These are phyloP conservation scores for Peronospora farinosa DNA, from an alignment of 352 stramenopile species.

Conservation along the genomic window DNA sequence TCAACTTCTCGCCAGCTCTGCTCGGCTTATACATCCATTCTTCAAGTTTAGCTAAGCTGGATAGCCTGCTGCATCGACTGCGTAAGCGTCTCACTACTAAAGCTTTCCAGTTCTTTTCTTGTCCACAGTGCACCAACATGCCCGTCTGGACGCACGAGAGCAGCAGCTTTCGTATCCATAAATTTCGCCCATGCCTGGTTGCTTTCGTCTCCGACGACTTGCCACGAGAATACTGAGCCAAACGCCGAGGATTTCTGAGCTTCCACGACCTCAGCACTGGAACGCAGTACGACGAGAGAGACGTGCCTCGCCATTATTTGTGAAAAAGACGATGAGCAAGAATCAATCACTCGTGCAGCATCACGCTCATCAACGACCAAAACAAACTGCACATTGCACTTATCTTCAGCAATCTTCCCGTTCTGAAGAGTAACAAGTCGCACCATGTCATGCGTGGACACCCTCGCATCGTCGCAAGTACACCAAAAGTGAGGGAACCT, in stretches of 20 bases:
- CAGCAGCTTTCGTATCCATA: conserved; percentile 23
- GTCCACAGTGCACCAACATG: conserved; percentile 67
- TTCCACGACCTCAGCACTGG: conserved; percentile 12
- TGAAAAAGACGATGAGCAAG: conserved; percentile 12
- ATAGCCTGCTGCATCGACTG: conserved; percentile 25
- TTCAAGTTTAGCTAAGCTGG: conserved; percentile 23
- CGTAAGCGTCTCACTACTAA: conserved; percentile 12
- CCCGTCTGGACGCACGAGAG: conserved; percentile 74
- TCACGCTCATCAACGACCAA: conserved; percentile 42
- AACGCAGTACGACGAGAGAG: conserved; percentile 33
- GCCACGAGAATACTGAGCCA: conserved; percentile 30
- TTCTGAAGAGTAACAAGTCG: conserved; percentile 7
- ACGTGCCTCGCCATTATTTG: conserved; percentile 26
- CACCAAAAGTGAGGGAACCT: conserved; percentile 74
- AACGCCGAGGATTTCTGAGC: conserved; percentile 20
- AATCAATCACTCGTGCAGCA: conserved; percentile 13
- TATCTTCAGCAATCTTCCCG: conserved; percentile 1
- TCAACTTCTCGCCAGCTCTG: not conserved
- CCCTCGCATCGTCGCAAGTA: conserved; percentile 10
- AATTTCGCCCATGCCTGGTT: conserved; percentile 42
- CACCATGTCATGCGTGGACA: conserved; percentile 52
- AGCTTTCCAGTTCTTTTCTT: conserved; percentile 17
- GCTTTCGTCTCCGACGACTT: conserved; percentile 23
- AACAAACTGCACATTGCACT: conserved; percentile 44
- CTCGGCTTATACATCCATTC: no score